These are phyloP conservation scores for Luffa aegyptiaca DNA, from an alignment of 306 rosid genomes.

Conservation along the genomic window DNA sequence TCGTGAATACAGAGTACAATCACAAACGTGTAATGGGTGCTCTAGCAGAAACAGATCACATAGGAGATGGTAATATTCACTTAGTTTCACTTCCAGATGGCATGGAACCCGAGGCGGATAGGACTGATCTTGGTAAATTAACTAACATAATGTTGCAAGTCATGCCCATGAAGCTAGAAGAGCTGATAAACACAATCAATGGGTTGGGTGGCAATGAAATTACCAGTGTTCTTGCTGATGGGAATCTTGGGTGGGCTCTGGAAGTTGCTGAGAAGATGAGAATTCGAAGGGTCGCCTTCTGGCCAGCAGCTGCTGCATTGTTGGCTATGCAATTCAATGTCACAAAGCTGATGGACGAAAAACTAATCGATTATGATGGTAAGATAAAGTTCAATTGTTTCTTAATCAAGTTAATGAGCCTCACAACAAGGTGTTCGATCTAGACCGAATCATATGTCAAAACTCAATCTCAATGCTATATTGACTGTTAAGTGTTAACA, in stretches of 20 bases:
- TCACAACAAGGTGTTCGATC: not conserved
- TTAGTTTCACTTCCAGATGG: constrained; percentile 44
- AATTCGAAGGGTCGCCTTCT: constrained; percentile 24
- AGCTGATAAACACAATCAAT: constrained; percentile 29
- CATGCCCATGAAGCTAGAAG: constrained; percentile 36
- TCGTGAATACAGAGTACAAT: constrained; percentile 29
- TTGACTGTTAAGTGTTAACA: too few relatives aligned
- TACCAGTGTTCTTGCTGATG: constrained; percentile 31
- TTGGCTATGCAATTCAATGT: constrained; percentile 14
- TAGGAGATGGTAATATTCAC: constrained; percentile 8
- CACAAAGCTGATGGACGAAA: constrained; percentile 27
- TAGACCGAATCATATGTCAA: not conserved
- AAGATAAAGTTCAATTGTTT: constrained; percentile 11
- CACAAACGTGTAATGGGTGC: constrained; percentile 28
- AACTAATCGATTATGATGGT: constrained; percentile 32
- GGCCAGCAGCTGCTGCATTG: constrained; percentile 34
- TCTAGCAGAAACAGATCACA: not conserved
- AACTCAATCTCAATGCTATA: not conserved
- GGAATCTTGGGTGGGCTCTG: constrained; percentile 27
- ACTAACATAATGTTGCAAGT: constrained; percentile 7
- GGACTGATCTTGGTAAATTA: constrained; percentile 24
- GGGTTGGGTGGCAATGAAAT: constrained; percentile 14
- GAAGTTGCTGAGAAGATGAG: constrained; percentile 38
- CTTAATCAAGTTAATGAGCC: not conserved
- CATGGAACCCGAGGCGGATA: constrained; percentile 23